These are phyloP conservation scores for Edaphochlamys debaryana DNA, from an alignment of 139 green algal genomes.

Conservation along the genomic window DNA sequence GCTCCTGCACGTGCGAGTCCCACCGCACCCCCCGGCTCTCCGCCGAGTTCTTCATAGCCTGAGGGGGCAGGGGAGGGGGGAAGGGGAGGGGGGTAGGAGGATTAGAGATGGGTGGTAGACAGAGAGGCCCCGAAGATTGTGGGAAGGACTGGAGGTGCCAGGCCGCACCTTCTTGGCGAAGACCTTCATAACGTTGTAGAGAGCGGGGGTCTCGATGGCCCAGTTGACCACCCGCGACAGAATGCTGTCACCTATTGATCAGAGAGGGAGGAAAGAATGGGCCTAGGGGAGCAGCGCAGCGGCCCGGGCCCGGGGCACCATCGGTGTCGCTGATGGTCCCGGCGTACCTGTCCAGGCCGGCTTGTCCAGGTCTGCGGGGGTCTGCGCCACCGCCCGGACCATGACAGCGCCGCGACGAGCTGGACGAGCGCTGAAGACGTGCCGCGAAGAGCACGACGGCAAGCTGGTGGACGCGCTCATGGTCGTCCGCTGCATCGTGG, in stretches of 20 bases:
- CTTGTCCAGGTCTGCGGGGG: constrained; percentile 3
- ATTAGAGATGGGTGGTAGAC: not conserved
- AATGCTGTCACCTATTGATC: constrained; percentile 55
- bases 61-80: not conserved
- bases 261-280: not conserved
- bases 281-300: not conserved
- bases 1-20: constrained; percentile 54
- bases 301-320: too few species aligned
- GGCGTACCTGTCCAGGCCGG: constrained; percentile 41
- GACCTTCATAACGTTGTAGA: constrained; percentile 77
- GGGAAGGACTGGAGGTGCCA: too few species aligned
- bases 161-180: constrained; percentile 31
- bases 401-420: not conserved
- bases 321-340: not conserved
- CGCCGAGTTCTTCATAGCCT: constrained; percentile 66
- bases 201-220: constrained; percentile 60
- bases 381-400: not conserved
- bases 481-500: too few species aligned
- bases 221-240: constrained; percentile 69
- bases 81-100: not conserved
- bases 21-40: constrained; percentile 64
- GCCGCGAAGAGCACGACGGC: not conserved
- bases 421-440: not conserved
- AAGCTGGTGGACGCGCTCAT: too few species aligned
- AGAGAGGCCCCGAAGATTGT: not conserved